phyloP scores from a whole-genome alignment of 768 basidiomycete species.

The Candolleomyces aberdarensis region DNA sequence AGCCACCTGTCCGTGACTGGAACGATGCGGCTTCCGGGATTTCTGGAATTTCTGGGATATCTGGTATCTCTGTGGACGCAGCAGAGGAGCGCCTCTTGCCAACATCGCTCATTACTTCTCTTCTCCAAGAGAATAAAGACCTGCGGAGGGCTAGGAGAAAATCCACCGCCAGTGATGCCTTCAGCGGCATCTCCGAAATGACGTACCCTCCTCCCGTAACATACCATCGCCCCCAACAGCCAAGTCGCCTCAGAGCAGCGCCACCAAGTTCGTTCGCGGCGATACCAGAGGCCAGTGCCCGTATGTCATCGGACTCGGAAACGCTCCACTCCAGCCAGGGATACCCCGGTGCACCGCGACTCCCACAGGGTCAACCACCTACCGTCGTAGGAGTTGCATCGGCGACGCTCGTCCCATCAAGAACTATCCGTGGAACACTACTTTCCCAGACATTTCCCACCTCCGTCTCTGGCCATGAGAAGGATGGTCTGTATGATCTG shows the following conservation, averaged over 20 bases:
- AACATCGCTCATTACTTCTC: slow-evolving; percentile 58
- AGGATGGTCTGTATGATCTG: background rate
- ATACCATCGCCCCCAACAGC: slow-evolving; percentile 9
- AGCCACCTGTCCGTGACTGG: slow-evolving; percentile 39
- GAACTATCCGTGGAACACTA: slow-evolving; percentile 3
- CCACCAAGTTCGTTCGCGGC: slow-evolving; percentile 36
- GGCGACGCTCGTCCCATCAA: too few species aligned
- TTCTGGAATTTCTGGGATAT: background rate
- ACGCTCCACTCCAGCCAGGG: slow-evolving; percentile 34
- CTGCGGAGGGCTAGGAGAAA: slow-evolving; percentile 23
- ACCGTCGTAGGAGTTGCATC: too few species aligned
- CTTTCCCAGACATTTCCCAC: slow-evolving; percentile 10
- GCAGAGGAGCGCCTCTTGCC: slow-evolving; percentile 55
- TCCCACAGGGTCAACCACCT: too few species aligned
- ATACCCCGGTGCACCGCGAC: slow-evolving; percentile 13
- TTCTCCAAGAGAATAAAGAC: slow-evolving; percentile 44
- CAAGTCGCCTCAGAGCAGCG: slow-evolving; percentile 19
- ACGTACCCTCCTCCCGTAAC: slow-evolving; percentile 44
- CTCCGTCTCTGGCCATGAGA: slow-evolving; percentile 7
- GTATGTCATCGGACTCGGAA: slow-evolving; percentile 34
- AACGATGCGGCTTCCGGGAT: slow-evolving; percentile 60
- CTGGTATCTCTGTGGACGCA: slow-evolving; percentile 40
- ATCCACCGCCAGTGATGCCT: slow-evolving; percentile 37
- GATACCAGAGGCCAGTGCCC: slow-evolving; percentile 21
- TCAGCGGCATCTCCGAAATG: slow-evolving; percentile 52